Evolutionary conservation across 371 early-diverging fungal species (phyloP), one percentile per base, ranked within the genome.

Genomic region (Mortierella sp.): DNA sequence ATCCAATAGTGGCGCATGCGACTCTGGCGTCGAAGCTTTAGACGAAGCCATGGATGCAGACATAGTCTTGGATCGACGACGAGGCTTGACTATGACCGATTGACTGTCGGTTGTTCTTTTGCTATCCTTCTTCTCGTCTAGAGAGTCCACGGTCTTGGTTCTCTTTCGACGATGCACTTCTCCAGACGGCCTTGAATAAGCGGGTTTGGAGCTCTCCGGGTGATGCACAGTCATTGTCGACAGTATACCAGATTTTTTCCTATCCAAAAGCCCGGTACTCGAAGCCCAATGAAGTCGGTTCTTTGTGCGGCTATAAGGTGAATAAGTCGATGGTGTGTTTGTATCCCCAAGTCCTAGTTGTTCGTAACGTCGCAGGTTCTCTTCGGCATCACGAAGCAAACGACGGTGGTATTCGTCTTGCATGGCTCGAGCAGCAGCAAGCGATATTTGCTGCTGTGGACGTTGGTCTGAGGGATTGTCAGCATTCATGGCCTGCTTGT

Each of bases 331-430:
- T 30, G 75, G 61, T 47, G 62, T 46, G 0, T 71, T 47, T 12
- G 66, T 62, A 21, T 74, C 75, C 14, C 64, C 70, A 14, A 89
- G 67, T 0, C 89, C 88, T 19, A 89, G 71, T 51, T 75, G 77
- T 64, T 89, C 87, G 60, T 85, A 89, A 12, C 89, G 81, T 7
- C 72, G 57, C 53, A 89, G 53, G 29, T 82, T 81, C 9, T 87
- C 89, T 23, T 84, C 83, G 5, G 89, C 88, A 56, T 89, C 87
- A 1, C 73, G 74, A n/a, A 89, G 46, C 51, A 89, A 64, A 45
- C 81, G 70, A 1, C 82, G 74, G 48, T 86, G 85, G 23, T 87
- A 72, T 7, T 80, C 75, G 16, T 87, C 84, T 46, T 79, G 79
- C 73, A 79, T 65, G 5, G 62, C 23, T 47, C 57, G 64, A 1